Conservation (phyloP, 1,284 basidiomycete genomes). For the Cystobasidiaceae sp. region DNA sequence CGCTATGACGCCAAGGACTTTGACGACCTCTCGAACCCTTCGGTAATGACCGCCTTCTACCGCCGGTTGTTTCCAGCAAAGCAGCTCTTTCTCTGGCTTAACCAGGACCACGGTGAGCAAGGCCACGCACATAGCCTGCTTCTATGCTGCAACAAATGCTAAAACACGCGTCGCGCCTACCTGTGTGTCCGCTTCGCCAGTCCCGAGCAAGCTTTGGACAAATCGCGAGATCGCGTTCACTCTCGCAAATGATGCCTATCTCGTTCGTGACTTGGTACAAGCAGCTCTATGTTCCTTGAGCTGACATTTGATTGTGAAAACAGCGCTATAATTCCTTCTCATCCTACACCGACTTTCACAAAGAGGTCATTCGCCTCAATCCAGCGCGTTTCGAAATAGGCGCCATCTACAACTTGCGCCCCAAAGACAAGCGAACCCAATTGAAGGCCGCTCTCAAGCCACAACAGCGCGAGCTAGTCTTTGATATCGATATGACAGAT, state of each 20-base stretch:
- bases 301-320: not conserved
- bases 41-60: slow-evolving; percentile 84
- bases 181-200: slow-evolving; percentile 38
- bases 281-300: not conserved
- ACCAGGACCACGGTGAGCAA: slow-evolving; percentile 66
- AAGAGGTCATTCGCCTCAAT: slow-evolving; percentile 73
- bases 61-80: slow-evolving; percentile 89
- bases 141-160: not conserved
- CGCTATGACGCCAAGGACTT: slow-evolving; percentile 33
- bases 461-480: slow-evolving; percentile 83
- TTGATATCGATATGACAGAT: slow-evolving; percentile 99
- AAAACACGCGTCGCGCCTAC: slow-evolving; percentile 1
- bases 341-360: slow-evolving; percentile 82
- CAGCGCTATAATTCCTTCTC: slow-evolving; percentile 84
- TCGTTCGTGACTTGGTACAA: slow-evolving; percentile 45
- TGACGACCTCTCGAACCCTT: slow-evolving; percentile 53
- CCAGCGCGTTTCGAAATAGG: slow-evolving; percentile 96
- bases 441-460: slow-evolving; percentile 71
- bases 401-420: slow-evolving; percentile 77
- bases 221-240: slow-evolving; percentile 98
- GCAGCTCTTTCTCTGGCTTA: slow-evolving; percentile 89
- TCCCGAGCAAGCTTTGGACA: slow-evolving; percentile 64
- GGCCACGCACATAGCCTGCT: not conserved
- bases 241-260: slow-evolving; percentile 81
- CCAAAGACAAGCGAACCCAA: slow-evolving; percentile 77